phyloP scores from a whole-genome alignment of 2,329 filamentous ascomycete species.

The Aspergillus hortae region DNA sequence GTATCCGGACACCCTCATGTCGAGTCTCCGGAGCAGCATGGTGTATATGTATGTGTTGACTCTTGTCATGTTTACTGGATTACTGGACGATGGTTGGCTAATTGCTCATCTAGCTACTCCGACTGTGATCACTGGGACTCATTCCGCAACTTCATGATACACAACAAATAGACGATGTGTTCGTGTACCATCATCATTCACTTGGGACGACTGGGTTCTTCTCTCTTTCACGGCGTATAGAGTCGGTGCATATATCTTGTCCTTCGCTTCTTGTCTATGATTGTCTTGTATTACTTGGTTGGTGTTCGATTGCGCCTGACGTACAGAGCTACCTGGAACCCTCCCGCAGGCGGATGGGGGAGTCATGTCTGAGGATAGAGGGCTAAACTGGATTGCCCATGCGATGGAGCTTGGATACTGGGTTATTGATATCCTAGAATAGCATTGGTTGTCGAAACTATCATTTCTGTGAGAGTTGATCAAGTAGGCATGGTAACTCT shows the following conservation, averaged over 20 bases:
- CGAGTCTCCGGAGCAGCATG: conserved; percentile 92
- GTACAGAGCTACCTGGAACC: background rate
- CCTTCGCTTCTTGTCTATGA: conserved; percentile 9
- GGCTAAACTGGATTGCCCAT: background rate
- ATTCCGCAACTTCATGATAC: conserved; percentile 76
- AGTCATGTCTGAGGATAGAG: conserved; percentile 1
- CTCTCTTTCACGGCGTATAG: conserved; percentile 15
- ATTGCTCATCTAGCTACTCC: conserved; percentile 51
- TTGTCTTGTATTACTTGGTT: conserved; percentile 12
- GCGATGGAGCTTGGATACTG: background rate
- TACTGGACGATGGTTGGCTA: conserved; percentile 1
- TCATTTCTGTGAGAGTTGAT: too few species aligned
- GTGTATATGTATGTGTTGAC: conserved; percentile 76
- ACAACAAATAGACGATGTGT: conserved; percentile 60
- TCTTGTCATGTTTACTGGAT: background rate
- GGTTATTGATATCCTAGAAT: conserved; percentile 1
- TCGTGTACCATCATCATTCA: background rate
- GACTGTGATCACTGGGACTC: conserved; percentile 89
- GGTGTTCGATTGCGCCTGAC: conserved; percentile 1
- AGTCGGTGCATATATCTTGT: conserved; percentile 12
- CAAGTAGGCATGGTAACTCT: too few species aligned
- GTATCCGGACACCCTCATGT: conserved; percentile 87
- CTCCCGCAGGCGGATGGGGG: conserved; percentile 16
- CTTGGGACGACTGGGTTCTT: conserved; percentile 2
- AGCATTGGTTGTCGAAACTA: too few species aligned